phyloP scores from a whole-genome alignment of 345 rosid genomes.

The Limnanthes douglasii region DNA sequence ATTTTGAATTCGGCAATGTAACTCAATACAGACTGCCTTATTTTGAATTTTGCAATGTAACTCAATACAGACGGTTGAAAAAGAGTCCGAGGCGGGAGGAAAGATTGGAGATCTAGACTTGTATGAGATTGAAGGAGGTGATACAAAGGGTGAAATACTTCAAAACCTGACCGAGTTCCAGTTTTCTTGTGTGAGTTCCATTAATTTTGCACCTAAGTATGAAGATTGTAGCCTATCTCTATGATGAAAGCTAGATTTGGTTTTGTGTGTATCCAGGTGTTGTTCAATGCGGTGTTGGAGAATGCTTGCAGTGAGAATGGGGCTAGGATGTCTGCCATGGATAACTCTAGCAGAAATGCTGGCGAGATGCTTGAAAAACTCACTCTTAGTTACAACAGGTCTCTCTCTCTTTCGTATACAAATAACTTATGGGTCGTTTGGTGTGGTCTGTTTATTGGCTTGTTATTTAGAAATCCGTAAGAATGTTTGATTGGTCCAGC shows the following conservation, averaged over 20 bases:
- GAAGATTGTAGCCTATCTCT: neutral
- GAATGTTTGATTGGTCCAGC: too few species aligned
- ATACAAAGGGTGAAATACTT: conserved; percentile 81
- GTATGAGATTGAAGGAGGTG: conserved; percentile 95
- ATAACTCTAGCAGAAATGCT: conserved; percentile 97
- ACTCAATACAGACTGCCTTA: too few species aligned
- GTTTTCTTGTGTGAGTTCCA: conserved; percentile 81
- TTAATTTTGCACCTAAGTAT: neutral
- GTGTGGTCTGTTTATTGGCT: neutral
- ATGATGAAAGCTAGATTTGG: neutral
- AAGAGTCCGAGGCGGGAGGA: conserved; percentile 77
- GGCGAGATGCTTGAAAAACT: conserved; percentile 97
- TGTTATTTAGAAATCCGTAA: too few species aligned
- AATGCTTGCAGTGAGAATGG: conserved; percentile 82
- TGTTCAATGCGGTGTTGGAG: conserved; percentile 94
- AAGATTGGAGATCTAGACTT: conserved; percentile 79
- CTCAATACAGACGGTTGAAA: conserved; percentile 91
- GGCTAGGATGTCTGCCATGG: conserved; percentile 93
- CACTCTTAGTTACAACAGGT: conserved; percentile 76
- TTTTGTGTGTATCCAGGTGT: conserved; percentile 22
- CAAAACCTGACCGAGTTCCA: conserved; percentile 94
- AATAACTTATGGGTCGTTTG: neutral
- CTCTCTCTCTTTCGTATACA: conserved; percentile 6
- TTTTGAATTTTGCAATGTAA: too few species aligned
- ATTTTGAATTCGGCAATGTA: too few species aligned